These are phyloP conservation scores for Lyophyllum decastes DNA, from an alignment of 768 basidiomycete genomes.

Conservation along the genomic window DNA sequence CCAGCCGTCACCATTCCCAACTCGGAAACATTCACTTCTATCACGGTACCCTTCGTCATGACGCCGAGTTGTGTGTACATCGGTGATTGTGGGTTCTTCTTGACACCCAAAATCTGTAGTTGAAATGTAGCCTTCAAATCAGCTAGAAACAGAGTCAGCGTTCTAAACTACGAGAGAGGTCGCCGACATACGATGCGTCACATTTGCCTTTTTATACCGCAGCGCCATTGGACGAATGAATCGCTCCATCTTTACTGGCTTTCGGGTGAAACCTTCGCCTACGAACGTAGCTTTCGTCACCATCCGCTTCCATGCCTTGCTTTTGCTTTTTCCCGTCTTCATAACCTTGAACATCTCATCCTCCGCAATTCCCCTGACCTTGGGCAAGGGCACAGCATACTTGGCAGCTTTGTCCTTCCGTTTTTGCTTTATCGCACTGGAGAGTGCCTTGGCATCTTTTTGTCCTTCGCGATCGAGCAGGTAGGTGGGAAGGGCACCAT, in stretches of 20 bases:
- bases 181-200: conserved; percentile 86
- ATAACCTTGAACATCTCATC: conserved; percentile 99
- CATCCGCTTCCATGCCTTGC: conserved; percentile 99
- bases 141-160: conserved; percentile 45
- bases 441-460: conserved; percentile 95
- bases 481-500: conserved; percentile 93
- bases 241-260: conserved; percentile 98
- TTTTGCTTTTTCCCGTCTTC: conserved; percentile 95
- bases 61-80: conserved; percentile 98
- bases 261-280: conserved; percentile 95
- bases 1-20: conserved; percentile 96
- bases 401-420: conserved; percentile 99
- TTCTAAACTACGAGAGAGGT: neutral
- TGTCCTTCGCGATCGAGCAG: conserved; percentile 97
- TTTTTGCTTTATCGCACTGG: conserved; percentile 95
- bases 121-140: conserved; percentile 99
- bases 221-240: conserved; percentile 98
- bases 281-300: conserved; percentile 99
- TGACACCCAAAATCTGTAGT: conserved; percentile 94
- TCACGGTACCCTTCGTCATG: conserved; percentile 96
- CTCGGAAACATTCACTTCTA: conserved; percentile 99
- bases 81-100: conserved; percentile 99
- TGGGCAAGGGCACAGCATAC: conserved; percentile 94
- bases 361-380: conserved; percentile 96
- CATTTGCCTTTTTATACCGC: conserved; percentile 97